phyloP scores from a whole-genome alignment of 257 asterid species.

The Solanum piurae region DNA sequence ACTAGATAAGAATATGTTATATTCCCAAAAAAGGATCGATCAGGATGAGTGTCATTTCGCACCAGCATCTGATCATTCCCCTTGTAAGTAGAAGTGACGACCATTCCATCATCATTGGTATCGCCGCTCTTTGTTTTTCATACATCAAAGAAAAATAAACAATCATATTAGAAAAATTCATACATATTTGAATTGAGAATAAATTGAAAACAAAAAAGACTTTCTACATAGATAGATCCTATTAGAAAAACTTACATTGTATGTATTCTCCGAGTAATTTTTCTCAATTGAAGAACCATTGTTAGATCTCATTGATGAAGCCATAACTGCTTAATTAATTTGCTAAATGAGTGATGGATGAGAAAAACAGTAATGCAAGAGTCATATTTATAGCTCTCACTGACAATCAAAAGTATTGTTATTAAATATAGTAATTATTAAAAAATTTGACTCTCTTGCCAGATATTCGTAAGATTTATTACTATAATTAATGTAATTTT shows the following conservation, averaged over 20 bases:
- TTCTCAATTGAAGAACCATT: not conserved
- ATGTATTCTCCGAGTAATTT: not conserved
- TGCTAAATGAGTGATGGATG: not conserved
- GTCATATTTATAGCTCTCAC: not conserved
- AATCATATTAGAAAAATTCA: no score
- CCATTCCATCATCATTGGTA: no score
- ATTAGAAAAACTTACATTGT: not conserved
- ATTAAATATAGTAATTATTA: not conserved
- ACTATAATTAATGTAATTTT: not conserved
- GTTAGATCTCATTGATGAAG: not conserved
- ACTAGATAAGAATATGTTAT: no score
- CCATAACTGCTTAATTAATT: not conserved
- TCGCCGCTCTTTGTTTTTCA: no score
- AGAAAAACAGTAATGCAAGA: not conserved
- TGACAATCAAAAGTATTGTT: not conserved
- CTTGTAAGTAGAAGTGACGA: not conserved
- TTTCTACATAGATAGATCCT: no score
- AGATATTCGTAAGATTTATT: not conserved
- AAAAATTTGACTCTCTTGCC: not conserved
- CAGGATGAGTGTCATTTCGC: no score
- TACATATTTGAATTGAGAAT: no score
- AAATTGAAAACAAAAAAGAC: no score
- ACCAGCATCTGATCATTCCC: not conserved
- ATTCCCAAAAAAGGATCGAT: no score
- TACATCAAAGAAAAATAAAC: no score